These are phyloP conservation scores for Rhodotorula sp. DNA, from an alignment of 1,284 basidiomycete genomes.

Conservation along the genomic window DNA sequence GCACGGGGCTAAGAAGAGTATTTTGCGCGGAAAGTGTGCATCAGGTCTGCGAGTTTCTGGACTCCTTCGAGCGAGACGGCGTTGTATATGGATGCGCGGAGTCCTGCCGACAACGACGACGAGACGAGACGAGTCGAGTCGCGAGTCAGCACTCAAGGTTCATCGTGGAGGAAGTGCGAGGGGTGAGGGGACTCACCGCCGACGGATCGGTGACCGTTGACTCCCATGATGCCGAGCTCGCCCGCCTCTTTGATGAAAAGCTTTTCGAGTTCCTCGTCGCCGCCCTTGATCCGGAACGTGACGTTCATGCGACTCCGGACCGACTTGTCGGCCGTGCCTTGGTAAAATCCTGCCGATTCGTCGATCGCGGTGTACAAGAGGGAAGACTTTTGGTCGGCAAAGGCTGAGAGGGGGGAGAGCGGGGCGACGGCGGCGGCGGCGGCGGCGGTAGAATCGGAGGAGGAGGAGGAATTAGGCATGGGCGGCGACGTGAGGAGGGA, in stretches of 20 bases:
- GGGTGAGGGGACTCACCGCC: conserved; percentile 62
- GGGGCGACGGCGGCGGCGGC: too few species aligned
- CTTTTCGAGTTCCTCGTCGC: conserved; percentile 61
- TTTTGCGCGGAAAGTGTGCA: conserved; percentile 49
- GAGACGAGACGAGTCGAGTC: conserved; percentile 40
- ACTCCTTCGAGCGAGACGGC: conserved; percentile 80
- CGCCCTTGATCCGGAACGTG: conserved; percentile 66
- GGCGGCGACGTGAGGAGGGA: conserved; percentile 56
- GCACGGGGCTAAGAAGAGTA: neutral
- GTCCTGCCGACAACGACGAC: conserved; percentile 61
- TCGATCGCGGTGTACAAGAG: conserved; percentile 71
- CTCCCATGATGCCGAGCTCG: conserved; percentile 69
- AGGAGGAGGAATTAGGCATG: conserved; percentile 32
- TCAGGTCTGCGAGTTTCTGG: conserved; percentile 54
- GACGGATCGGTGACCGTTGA: conserved; percentile 78
- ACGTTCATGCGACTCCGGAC: conserved; percentile 76
- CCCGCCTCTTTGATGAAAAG: conserved; percentile 77
- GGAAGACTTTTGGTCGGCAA: conserved; percentile 69
- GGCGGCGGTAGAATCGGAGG: conserved; percentile 64
- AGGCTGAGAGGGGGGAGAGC: conserved; percentile 63
- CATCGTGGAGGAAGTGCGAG: too few species aligned
- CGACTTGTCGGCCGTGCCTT: conserved; percentile 38
- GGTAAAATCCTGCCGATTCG: conserved; percentile 48
- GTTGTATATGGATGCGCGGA: conserved; percentile 92
- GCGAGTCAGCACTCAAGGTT: too few species aligned